Evolutionary conservation across 2,329 filamentous ascomycete species (phyloP).

Genomic region (Aspergillus pseudonomiae): DNA sequence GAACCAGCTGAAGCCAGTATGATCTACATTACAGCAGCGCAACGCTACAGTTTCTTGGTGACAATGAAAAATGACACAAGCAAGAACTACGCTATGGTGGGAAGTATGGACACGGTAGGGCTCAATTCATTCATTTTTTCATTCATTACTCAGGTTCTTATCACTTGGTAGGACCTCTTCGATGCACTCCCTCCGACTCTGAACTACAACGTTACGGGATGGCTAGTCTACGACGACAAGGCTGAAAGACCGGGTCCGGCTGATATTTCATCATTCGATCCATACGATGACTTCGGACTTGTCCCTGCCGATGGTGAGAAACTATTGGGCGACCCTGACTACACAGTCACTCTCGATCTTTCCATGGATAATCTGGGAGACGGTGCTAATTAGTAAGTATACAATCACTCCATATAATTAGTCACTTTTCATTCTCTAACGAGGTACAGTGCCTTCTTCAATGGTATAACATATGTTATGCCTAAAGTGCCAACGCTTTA

Average conservation of each 20-base stretch:
- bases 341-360: conserved; percentile 69
- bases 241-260: conserved; percentile 32
- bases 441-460: conserved; percentile 22
- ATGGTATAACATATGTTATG: conserved; percentile 31
- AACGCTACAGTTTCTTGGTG: conserved; percentile 59
- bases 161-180: neutral
- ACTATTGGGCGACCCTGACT: conserved; percentile 63
- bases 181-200: conserved; percentile 34
- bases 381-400: conserved; percentile 37
- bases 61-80: conserved; percentile 65
- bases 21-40: conserved; percentile 69
- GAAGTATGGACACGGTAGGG: conserved; percentile 27
- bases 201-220: conserved; percentile 53
- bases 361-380: conserved; percentile 57
- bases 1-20: conserved; percentile 62
- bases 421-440: neutral
- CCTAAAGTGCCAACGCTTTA: conserved; percentile 36
- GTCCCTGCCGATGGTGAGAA: conserved; percentile 68
- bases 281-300: conserved; percentile 74
- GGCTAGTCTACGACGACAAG: conserved; percentile 66
- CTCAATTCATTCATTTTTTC: conserved; percentile 23
- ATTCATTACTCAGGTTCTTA: conserved; percentile 31
- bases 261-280: conserved; percentile 51
- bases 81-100: conserved; percentile 66
- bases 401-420: neutral